phyloP scores from a whole-genome alignment of 2,329 filamentous ascomycete genomes.

The Chaetomiaceae sp. region DNA sequence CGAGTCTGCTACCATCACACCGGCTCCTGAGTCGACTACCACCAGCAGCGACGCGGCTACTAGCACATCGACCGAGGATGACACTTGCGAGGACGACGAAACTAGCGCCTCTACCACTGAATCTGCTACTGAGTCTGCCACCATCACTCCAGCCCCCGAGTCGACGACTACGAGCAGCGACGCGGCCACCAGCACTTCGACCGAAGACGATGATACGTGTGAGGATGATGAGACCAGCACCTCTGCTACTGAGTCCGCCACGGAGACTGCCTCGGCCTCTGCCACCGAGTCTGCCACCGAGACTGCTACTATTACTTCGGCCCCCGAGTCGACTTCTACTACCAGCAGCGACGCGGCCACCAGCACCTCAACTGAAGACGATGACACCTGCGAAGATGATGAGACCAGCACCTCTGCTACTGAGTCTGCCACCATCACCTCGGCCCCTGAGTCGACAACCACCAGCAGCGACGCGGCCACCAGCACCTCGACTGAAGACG shows the following conservation, averaged over 20 bases:
- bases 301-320: background rate
- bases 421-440: background rate
- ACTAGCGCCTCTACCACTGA: slow-evolving; percentile 3
- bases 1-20: background rate
- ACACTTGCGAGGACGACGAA: background rate
- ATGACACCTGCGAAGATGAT: slow-evolving; percentile 26
- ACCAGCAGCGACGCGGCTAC: background rate
- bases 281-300: background rate
- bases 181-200: slow-evolving; percentile 2
- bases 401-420: slow-evolving; percentile 31
- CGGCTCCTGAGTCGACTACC: background rate
- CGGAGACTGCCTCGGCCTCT: background rate
- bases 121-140: background rate
- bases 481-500: background rate
- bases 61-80: slow-evolving; percentile 4
- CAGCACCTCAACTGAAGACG: background rate
- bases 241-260: background rate
- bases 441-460: background rate
- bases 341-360: background rate
- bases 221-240: background rate
- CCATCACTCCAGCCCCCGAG: slow-evolving; percentile 34
- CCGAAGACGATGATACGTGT: slow-evolving; percentile 3
- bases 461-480: background rate
- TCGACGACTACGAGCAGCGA: slow-evolving; percentile 23
- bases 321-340: background rate